Base-by-base conservation (phyloP, 495 filamentous ascomycete genomes). In the Aspergillus nanangensis region DNA sequence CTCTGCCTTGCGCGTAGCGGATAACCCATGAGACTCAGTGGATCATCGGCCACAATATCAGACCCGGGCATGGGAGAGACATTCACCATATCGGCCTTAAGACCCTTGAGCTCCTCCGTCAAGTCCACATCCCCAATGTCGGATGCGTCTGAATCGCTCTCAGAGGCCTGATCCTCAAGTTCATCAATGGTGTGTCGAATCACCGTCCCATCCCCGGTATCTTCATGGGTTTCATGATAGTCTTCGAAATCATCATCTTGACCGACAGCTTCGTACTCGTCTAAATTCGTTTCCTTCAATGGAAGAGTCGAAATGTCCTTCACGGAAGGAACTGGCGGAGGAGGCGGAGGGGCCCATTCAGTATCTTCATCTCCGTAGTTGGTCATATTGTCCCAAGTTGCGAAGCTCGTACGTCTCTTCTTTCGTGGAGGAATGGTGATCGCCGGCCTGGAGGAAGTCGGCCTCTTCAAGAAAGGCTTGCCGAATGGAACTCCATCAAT, bases 401-500 rank as follows among this genome's bases (percentile, higher is more conserved):
- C 61, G 32, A 66, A 50, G 11, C 56, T 67, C 23, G 87, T 71
- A 35, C 82, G 75, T 31, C 69, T 66, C 43, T 85, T 81, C 63
- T 95, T 95, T 42, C 81, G 72, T 3, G 90, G 82, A 3, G 89
- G 90, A 29, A 94, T 92, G 3, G 72, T 63, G 21, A 95, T 67
- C 0, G 75, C 56, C 10, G 93, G 92, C 47, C 91, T 77, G 11
- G 58, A 63, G 4, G 67, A 53, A 43, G 76, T 72, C 14, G 65
- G 63, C 15, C 71, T 58, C 57, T 77, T 79, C 22, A 89, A 64
- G 23, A 75, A 84, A 5, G 84, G 83, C 35, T 86, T 77, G 5
- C 93, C 93, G 59, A 95, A 97, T 1, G 93, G 76, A 15, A 96
- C 76, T 17, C 93, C 93, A 58, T 98, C 93, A 9, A 94, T 78